Evolutionary conservation across 2,329 filamentous ascomycete genomes (phyloP), one percentile per base, ranked within the genome.

Genomic region (Sclerotinia sclerotiorum): DNA sequence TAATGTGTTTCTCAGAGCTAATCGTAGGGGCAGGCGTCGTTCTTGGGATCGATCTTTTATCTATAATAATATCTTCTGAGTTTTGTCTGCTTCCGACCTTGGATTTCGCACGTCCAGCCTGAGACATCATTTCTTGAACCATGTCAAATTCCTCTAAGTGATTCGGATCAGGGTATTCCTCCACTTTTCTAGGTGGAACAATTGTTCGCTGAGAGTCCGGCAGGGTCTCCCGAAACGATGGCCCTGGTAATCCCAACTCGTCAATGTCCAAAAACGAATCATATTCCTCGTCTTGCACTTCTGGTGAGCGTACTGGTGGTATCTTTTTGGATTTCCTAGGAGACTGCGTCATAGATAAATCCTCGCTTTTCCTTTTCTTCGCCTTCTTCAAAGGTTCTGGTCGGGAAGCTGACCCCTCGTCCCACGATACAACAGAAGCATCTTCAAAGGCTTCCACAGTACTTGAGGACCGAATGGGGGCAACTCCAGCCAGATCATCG

Each of bases 281-380:
- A 51, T 75, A 73, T 35, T 62, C 35, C 17, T 61, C 60, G 24
- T 58, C 46, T 44, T 60, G 68, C 29, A 49, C 60, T 56, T 70
- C 35, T 44, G 64, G 24, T 51, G 46, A 32, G 27, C 62, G 46
- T 48, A 55, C 68, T 42, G 64, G 27, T 56, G 64, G 32, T 56
- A 60, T 49, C 29, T 62, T 67, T 32, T 65, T 63, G 49, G 67
- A 60, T 61, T 73, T 70, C 44, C 60, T 69, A 44, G 68, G 68
- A 8, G 70, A 67, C 19, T 64, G 61, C 39, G 51, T 70, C 51
- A 60, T 71, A 1, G 73, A 73, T 32, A 77, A 74, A 19, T 77
- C 76, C 58, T 73, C 71, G 56, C 77, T 78, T 66, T 78, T 78
- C 29, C 77, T 70, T 67, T 78, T 78, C 69, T 71, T 78, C 29